Percentiles rank a stretch among this genome's conserved stretches.
Conservation (phyloP, 345 rosid genomes). For the Noccaea caerulescens region DNA sequence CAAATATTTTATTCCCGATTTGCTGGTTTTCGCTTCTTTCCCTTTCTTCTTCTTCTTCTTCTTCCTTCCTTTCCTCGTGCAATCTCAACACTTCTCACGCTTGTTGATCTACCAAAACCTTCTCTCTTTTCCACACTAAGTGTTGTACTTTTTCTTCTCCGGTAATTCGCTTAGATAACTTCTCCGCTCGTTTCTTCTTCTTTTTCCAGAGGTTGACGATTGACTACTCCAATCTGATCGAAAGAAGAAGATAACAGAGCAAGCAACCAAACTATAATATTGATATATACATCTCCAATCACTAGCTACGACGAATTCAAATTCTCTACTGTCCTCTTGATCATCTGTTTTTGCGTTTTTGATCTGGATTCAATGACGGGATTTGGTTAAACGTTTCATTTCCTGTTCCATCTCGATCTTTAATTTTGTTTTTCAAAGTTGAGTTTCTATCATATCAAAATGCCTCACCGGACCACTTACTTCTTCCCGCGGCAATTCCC, state of each 20-base stretch:
- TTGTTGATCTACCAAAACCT: slow-evolving; percentile 29
- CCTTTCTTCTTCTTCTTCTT: slow-evolving; percentile 20
- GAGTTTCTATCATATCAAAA: slow-evolving; percentile 37
- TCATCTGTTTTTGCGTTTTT: not conserved
- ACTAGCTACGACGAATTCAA: not conserved
- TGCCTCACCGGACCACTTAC: slow-evolving; percentile 98
- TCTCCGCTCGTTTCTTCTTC: not conserved
- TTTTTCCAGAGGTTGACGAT: not conserved
- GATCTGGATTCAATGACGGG: slow-evolving; percentile 14
- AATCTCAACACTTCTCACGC: slow-evolving; percentile 7
- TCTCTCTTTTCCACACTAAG: slow-evolving; percentile 11
- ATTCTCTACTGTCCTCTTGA: not conserved
- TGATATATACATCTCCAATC: not conserved
- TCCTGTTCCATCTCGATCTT: slow-evolving; percentile 17
- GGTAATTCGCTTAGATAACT: not conserved
- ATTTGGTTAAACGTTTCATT: slow-evolving; percentile 24
- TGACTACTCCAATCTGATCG: not conserved
- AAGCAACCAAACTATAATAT: not conserved
- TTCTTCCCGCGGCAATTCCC: slow-evolving; percentile 98
- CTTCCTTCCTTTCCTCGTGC: not conserved
- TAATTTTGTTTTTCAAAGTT: not conserved
- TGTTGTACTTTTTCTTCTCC: not conserved
- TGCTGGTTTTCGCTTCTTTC: not conserved
- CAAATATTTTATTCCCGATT: slow-evolving; percentile 26
- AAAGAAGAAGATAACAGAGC: not conserved